A percentile compares a stretch with the other conserved stretches of the same genome.
phyloP scores from a whole-genome alignment of 352 stramenopile species.

The Achlya hypogyna region DNA sequence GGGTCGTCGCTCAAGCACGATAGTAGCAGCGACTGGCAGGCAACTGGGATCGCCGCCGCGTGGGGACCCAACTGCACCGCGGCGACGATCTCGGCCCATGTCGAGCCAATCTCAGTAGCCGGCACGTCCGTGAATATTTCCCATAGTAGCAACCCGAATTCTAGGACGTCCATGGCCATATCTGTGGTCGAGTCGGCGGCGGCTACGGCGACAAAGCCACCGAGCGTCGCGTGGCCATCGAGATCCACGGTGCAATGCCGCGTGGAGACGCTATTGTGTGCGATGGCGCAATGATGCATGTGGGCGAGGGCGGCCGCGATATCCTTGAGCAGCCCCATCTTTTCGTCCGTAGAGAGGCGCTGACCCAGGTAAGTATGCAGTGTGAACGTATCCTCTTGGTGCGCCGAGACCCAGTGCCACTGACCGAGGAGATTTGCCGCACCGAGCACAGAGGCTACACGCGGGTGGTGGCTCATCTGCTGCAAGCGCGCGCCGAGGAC shows the following conservation, averaged over 20 bases:
- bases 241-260: neutral
- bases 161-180: neutral
- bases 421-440: neutral
- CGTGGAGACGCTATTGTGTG: neutral
- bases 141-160: neutral
- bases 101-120: neutral
- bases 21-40: neutral
- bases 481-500: neutral
- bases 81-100: neutral
- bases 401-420: neutral
- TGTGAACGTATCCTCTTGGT: neutral
- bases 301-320: neutral
- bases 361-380: neutral
- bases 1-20: neutral
- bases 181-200: neutral
- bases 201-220: neutral
- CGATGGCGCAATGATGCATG: neutral
- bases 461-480: slow-evolving; percentile 5
- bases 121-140: neutral
- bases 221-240: neutral
- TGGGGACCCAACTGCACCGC: neutral
- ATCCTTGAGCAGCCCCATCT: neutral
- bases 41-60: neutral
- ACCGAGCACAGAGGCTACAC: neutral
- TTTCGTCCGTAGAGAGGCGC: neutral